Evolutionary conservation across 2,329 filamentous ascomycete species (phyloP), one percentile per base, ranked within the genome.

Genomic region (Penicillium sp.): DNA sequence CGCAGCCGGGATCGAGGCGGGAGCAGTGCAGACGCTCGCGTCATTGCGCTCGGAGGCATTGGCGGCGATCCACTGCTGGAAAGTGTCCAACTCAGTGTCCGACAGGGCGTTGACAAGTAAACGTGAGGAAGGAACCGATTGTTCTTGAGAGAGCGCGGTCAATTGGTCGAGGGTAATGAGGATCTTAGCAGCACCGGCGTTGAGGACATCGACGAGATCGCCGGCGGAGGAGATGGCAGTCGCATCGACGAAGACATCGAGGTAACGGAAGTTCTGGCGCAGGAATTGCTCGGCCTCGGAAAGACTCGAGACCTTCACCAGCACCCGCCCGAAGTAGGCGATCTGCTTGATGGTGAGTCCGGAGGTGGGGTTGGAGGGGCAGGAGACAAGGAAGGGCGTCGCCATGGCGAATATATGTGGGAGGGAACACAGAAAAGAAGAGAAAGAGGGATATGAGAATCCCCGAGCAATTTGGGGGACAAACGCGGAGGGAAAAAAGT

Each of bases 161-260:
- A 95, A 76, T 68, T 90, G 87, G 50, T 85, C 79, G 43, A 85
- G 81, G 16, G 81, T 81, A 45, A 96, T 88, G 69, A 97, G 94
- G 56, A 94, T 87, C 69, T 87, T 94, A 46, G 85, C 83, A 6
- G 91, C 90, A 53, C 94, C 94, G 57, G 85, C 83, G 69, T 99
- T 89, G 50, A 99, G 83, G 31, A 97, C 80, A 42, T 88, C 82
- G 48, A 92, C 75, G 31, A 97, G 78, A 57, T 95, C 88, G 60
- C 91, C 87, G 49, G 78, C 76, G 10, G 85, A 84, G 28, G 81
- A 71, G 35, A 97, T 79, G 20, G 75, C 74, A 4, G 88, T 87
- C 45, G 86, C 90, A 63, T 96, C 90, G 60, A 96, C 82, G 69
- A 88, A 91, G 58, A 89, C 82, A 59, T 79, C 71, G 47, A 83